Evolutionary conservation across 805 yeast genomes (phyloP).

Genomic region (Debaryomyces hansenii): DNA sequence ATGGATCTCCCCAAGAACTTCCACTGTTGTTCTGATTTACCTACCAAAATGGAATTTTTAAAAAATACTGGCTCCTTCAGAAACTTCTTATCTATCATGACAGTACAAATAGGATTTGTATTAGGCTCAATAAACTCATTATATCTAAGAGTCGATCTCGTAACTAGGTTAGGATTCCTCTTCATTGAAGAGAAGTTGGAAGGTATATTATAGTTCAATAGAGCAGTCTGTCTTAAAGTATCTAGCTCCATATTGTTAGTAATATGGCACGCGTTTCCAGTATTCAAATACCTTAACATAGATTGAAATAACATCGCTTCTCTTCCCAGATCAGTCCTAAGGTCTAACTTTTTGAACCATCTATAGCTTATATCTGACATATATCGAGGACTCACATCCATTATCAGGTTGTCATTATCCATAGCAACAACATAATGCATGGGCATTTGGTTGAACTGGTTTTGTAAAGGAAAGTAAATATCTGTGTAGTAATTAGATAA

Average conservation of each 20-base stretch:
- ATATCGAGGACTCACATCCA: constrained; percentile 32
- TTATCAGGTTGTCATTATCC: constrained; percentile 13
- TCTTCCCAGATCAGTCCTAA: constrained; percentile 26
- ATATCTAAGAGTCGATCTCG: constrained; percentile 20
- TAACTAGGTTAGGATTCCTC: constrained; percentile 25
- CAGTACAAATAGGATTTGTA: constrained; percentile 12
- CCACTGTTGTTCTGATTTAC: constrained; percentile 36
- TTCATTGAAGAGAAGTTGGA: constrained; percentile 23
- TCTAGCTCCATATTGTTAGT: constrained; percentile 17
- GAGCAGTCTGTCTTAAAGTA: constrained; percentile 19
- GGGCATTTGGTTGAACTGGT: constrained; percentile 25
- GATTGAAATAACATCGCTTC: constrained; percentile 24
- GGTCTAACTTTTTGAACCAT: constrained; percentile 26
- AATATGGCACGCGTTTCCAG: background rate
- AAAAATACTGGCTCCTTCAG: constrained; percentile 18
- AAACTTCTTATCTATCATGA: constrained; percentile 12
- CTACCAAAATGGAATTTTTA: constrained; percentile 19
- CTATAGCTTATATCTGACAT: constrained; percentile 30
- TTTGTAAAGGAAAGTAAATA: constrained; percentile 18
- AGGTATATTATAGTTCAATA: constrained; percentile 24
- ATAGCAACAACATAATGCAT: constrained; percentile 30
- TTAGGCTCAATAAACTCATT: constrained; percentile 22
- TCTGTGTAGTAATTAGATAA: constrained; percentile 10
- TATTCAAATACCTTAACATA: constrained; percentile 20
- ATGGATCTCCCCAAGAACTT: constrained; percentile 33